phyloP scores from a whole-genome alignment of 164 flowering plant species.

The Euptelea pleiosperma region DNA sequence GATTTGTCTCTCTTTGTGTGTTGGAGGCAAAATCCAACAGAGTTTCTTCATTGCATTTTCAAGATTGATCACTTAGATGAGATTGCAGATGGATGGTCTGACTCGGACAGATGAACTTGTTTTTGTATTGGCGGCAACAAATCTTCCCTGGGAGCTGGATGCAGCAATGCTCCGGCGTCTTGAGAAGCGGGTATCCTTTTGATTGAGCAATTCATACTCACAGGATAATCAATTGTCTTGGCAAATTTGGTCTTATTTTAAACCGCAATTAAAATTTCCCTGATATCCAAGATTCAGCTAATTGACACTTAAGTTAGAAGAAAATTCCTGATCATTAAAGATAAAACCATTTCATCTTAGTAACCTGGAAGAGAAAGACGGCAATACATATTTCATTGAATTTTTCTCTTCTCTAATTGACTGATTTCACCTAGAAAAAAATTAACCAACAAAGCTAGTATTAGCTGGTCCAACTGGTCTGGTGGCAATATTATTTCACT shows the following conservation, averaged over 20 bases:
- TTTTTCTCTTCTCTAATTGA: too few species aligned
- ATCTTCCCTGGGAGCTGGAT: slow-evolving; percentile 98
- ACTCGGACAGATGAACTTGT: slow-evolving; percentile 84
- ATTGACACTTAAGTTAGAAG: not conserved
- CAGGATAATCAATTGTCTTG: not conserved
- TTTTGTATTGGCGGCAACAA: slow-evolving; percentile 97
- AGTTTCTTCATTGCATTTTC: slow-evolving; percentile 1
- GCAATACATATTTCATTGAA: too few species aligned
- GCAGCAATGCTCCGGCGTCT: slow-evolving; percentile 99
- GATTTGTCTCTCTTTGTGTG: too few species aligned
- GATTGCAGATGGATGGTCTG: slow-evolving; percentile 98
- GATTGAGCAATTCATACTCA: not conserved
- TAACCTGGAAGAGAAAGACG: too few species aligned
- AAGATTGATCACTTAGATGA: slow-evolving; percentile 29
- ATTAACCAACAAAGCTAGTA: too few species aligned
- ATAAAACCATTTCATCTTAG: not conserved
- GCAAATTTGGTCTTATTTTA: not conserved
- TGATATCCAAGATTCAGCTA: not conserved
- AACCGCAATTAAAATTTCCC: not conserved
- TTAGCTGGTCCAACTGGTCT: too few species aligned
- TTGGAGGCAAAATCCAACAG: not conserved
- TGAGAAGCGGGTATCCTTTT: slow-evolving; percentile 89
- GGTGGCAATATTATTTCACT: too few species aligned
- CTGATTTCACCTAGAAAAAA: too few species aligned
- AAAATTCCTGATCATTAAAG: not conserved